A percentile compares a stretch with the other conserved stretches of the same genome.
Conservation (phyloP, 73 alveolate genomes). For the Paramecium octaurelia region DNA sequence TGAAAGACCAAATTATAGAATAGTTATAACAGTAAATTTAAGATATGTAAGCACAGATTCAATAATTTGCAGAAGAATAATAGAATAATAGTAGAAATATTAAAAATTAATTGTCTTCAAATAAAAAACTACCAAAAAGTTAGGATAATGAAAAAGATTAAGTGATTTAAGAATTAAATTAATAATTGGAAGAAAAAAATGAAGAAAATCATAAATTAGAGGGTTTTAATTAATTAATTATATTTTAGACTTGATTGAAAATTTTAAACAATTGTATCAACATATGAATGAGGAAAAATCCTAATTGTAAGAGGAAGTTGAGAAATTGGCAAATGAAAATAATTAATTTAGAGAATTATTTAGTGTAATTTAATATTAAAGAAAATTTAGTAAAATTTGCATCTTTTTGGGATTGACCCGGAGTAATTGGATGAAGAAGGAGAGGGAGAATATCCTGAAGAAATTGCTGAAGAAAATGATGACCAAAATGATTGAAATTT, state of each 20-base stretch:
- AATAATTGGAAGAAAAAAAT: neutral
- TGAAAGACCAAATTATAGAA: constrained; percentile 37
- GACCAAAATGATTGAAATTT: constrained; percentile 14
- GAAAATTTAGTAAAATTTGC: constrained; percentile 2
- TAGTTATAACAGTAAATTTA: neutral
- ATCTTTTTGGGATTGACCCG: constrained; percentile 9
- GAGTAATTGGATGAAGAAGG: constrained; percentile 27
- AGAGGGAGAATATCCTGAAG: constrained; percentile 6
- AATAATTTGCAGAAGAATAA: neutral
- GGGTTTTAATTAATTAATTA: neutral
- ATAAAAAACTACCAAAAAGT: neutral
- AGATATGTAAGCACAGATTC: neutral
- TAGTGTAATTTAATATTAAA: neutral
- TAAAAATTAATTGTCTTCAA: neutral
- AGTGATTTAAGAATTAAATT: neutral
- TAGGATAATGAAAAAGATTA: neutral
- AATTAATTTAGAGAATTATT: constrained; percentile 40
- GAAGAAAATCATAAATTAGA: constrained; percentile 3
- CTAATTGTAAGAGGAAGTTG: neutral
- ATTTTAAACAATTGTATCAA: constrained; percentile 22
- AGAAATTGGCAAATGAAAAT: neutral
- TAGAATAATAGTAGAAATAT: neutral
- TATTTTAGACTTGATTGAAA: constrained; percentile 31
- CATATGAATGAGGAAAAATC: constrained; percentile 30
- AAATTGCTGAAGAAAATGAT: constrained; percentile 10